Base-by-base conservation (phyloP, 2,329 filamentous ascomycete species). In the Neocatenulostroma microsporum region DNA sequence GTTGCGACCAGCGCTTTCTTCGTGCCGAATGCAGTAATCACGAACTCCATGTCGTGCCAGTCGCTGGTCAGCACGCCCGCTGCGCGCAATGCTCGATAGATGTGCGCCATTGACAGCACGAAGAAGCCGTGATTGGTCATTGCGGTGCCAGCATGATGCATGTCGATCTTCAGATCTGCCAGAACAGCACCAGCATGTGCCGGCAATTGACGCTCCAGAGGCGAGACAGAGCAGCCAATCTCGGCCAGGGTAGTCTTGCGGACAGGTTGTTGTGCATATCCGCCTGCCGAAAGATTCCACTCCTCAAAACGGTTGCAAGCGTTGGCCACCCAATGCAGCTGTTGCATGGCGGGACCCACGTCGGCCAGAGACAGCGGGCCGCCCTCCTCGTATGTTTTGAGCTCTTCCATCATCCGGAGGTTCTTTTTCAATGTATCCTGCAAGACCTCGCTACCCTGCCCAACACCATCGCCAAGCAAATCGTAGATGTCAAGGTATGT, bases 21-120 rank as follows among this genome's bases (percentile, higher is more conserved):
- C 6, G 10, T 21, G 26, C 24, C 25, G 19, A 29, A 21, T 10
- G 24, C 10, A 11, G 30, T n/a, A 14, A 38, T 9, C 8, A 41
- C 32, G 11, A 42, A 20, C 4, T 42, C 36, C 42, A 42, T 45
- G 17, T 45, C 42, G 13, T 45, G 32, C 42, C 42, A 42, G 5
- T 28, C 26, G 3, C 19, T 9, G 12, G 26, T 24, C 19, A 42
- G 15, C 7, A 39, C 14, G 2, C 42, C 42, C 5, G 8, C 8
- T 3, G 28, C 7, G 17, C 39, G 36, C 11, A 36, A 14, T 8
- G 30, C 29, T 10, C 23, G 36, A 28, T 45, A 45, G 5, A 45
- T 13, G n/a, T 45, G 42, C 4, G 36, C 42, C 28, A 40, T 34
- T 5, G 23, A 21, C 4, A 39, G 30, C 10, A 39, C 26, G 13